A percentile compares a stretch with the other conserved stretches of the same genome.
Conservation (phyloP, 257 asterid genomes). For the Cinchona pubescens region DNA sequence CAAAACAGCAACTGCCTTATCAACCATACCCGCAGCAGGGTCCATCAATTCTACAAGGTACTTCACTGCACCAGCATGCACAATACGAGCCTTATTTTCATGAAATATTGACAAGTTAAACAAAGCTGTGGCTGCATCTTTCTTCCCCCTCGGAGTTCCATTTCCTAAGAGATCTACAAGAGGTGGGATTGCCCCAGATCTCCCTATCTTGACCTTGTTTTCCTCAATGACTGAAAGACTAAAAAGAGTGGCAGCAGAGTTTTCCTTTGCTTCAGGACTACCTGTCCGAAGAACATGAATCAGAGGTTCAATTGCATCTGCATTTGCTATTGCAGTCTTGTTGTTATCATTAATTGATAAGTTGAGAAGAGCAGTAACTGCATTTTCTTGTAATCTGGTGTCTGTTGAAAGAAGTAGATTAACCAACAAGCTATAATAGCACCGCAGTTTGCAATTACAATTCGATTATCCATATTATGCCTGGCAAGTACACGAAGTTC, state of each 20-base stretch:
- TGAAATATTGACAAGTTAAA: conserved; percentile 37
- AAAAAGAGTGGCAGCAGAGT: conserved; percentile 43
- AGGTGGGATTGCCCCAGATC: conserved; percentile 36
- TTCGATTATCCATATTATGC: conserved; percentile 44
- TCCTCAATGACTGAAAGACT: conserved; percentile 43
- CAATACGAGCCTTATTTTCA: conserved; percentile 38
- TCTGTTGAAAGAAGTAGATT: conserved; percentile 32
- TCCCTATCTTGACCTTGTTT: conserved; percentile 38
- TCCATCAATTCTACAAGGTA: conserved; percentile 42
- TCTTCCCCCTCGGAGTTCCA: conserved; percentile 42
- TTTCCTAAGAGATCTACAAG: conserved; percentile 35
- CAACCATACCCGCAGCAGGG: conserved; percentile 45
- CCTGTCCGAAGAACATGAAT: conserved; percentile 38
- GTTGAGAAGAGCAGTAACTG: conserved; percentile 42
- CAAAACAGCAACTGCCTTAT: conserved; percentile 43
- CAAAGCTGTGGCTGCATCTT: conserved; percentile 38
- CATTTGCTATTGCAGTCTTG: conserved; percentile 34
- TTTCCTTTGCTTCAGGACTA: conserved; percentile 36
- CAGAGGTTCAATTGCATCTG: conserved; percentile 38
- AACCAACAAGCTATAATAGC: conserved; percentile 33
- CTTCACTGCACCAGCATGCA: conserved; percentile 40
- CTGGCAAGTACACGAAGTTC: conserved; percentile 41
- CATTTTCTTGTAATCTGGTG: conserved; percentile 31
- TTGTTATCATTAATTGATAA: conserved; percentile 36
- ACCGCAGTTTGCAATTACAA: conserved; percentile 38